Percentiles rank a stretch among this genome's conserved stretches.
Evolutionary conservation across 495 filamentous ascomycete species (phyloP).

Genomic region (Podospora pseudocomata): DNA sequence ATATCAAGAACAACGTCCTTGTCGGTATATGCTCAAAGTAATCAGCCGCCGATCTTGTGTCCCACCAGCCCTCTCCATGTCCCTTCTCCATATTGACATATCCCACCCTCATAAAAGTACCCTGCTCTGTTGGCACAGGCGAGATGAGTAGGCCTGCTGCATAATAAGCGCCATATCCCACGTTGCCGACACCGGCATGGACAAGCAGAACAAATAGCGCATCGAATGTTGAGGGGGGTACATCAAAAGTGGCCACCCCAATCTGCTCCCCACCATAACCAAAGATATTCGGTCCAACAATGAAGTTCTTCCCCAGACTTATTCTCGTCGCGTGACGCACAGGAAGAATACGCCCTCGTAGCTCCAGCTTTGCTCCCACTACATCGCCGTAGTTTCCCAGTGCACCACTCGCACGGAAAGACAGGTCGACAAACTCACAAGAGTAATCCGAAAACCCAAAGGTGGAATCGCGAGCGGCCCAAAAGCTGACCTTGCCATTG

Average conservation of each 20-base stretch:
- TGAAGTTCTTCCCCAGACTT: neutral
- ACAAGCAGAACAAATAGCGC: neutral
- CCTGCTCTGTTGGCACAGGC: neutral
- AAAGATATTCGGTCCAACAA: neutral
- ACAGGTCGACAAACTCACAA: neutral
- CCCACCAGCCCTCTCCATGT: neutral
- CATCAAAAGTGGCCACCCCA: neutral
- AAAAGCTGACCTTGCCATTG: neutral
- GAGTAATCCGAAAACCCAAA: neutral
- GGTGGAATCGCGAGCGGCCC: neutral
- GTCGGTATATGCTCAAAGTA: neutral
- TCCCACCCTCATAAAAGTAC: neutral
- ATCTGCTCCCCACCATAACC: neutral
- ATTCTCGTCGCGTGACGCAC: neutral
- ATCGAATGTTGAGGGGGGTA: neutral
- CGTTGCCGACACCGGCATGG: neutral
- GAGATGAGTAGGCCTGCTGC: neutral
- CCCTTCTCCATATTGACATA: neutral
- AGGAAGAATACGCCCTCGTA: neutral
- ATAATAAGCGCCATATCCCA: neutral
- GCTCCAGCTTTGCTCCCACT: neutral
- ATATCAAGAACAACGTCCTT: neutral
- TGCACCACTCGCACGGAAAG: neutral
- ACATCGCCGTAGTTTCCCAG: neutral
- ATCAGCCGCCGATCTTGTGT: neutral